phyloP scores from a whole-genome alignment of 805 yeast genomes.

The Candida manassasensis region DNA sequence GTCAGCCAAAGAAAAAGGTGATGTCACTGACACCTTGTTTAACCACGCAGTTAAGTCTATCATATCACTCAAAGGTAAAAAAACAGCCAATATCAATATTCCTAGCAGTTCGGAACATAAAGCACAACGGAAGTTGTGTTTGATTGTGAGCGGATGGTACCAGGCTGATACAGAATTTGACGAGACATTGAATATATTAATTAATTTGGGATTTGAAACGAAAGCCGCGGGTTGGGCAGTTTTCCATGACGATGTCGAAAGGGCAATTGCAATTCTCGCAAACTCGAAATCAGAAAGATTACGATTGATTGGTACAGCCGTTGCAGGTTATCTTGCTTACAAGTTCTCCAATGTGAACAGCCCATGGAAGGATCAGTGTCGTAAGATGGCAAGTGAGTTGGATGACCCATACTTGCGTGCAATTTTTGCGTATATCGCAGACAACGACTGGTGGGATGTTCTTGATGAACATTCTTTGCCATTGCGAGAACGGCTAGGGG shows the following conservation, averaged over 20 bases:
- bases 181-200: slow-evolving; percentile 54
- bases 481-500: slow-evolving; percentile 81
- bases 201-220: slow-evolving; percentile 58
- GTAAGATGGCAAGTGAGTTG: slow-evolving; percentile 79
- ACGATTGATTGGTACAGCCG: slow-evolving; percentile 84
- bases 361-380: slow-evolving; percentile 91
- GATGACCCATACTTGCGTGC: slow-evolving; percentile 88
- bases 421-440: slow-evolving; percentile 89
- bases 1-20: slow-evolving; percentile 22
- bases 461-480: slow-evolving; percentile 87
- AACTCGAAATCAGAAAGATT: slow-evolving; percentile 67
- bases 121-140: slow-evolving; percentile 69
- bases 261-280: slow-evolving; percentile 76
- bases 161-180: slow-evolving; percentile 73
- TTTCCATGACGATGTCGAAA: slow-evolving; percentile 80
- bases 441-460: slow-evolving; percentile 95
- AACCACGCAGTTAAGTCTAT: slow-evolving; percentile 50
- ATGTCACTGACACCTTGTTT: slow-evolving; percentile 36
- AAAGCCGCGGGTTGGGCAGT: slow-evolving; percentile 99
- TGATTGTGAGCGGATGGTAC: slow-evolving; percentile 89
- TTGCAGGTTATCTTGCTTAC: slow-evolving; percentile 81
- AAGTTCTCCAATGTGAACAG: slow-evolving; percentile 55
- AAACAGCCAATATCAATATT: slow-evolving; percentile 43
- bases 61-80: slow-evolving; percentile 43
- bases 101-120: slow-evolving; percentile 46